Percentiles rank a stretch among this genome's conserved stretches.
Conservation (phyloP, 768 basidiomycete species). For the Nevesoporus exiguus region DNA sequence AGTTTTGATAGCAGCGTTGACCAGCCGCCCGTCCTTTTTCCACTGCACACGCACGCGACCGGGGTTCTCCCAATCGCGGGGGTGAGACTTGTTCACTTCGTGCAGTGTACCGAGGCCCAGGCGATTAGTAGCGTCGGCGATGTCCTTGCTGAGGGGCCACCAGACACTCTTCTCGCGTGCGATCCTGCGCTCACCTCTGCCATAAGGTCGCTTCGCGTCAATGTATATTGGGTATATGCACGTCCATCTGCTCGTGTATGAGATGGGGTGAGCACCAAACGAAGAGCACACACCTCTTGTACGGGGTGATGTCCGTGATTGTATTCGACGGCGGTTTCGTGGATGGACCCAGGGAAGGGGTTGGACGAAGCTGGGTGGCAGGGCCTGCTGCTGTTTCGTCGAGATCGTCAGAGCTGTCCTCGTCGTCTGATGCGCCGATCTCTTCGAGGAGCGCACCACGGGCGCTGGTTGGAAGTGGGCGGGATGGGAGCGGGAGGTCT, state of each 20-base stretch:
- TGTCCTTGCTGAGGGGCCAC: conserved; percentile 95
- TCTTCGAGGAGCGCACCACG: conserved; percentile 80
- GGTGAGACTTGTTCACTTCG: conserved; percentile 88
- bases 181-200: conserved; percentile 79
- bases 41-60: conserved; percentile 91
- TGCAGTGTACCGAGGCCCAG: conserved; percentile 80
- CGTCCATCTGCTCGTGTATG: conserved; percentile 65
- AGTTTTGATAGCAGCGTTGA: conserved; percentile 68
- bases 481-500: conserved; percentile 76
- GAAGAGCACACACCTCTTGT: conserved; percentile 61
- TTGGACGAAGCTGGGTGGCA: conserved; percentile 35
- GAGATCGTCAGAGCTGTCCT: conserved; percentile 34
- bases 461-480: conserved; percentile 58
- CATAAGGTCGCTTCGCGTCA: conserved; percentile 89
- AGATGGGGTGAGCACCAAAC: neutral
- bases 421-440: conserved; percentile 54
- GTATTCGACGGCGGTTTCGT: conserved; percentile 33
- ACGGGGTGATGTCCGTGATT: conserved; percentile 75
- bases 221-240: conserved; percentile 97
- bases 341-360: conserved; percentile 16
- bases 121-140: conserved; percentile 76
- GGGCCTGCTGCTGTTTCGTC: conserved; percentile 45
- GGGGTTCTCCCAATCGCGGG: conserved; percentile 97
- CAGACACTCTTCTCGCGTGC: conserved; percentile 75
- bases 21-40: conserved; percentile 72